Evolutionary conservation across 2,329 filamentous ascomycete species (phyloP).

Genomic region (Aspergillus cejpii): DNA sequence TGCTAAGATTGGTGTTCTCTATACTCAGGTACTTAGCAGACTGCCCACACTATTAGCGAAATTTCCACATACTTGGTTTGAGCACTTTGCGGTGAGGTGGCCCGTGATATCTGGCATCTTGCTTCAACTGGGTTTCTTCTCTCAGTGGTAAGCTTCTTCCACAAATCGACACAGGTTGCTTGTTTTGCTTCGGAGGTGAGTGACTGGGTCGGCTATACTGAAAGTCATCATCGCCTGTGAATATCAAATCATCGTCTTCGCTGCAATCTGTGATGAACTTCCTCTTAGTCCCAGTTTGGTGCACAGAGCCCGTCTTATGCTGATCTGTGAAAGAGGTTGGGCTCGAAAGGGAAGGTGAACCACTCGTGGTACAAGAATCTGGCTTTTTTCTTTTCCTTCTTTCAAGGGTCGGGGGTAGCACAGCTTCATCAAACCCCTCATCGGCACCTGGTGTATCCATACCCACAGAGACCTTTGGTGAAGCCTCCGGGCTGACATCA

Average conservation of each 20-base stretch:
- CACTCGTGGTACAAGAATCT: not conserved
- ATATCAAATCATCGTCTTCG: conserved; percentile 22
- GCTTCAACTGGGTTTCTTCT: conserved; percentile 13
- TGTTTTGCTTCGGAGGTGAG: conserved; percentile 13
- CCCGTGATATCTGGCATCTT: conserved; percentile 10
- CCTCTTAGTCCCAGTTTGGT: conserved; percentile 49
- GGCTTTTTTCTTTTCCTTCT: conserved; percentile 27
- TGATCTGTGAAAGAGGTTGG: conserved; percentile 1
- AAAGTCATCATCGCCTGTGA: conserved; percentile 28
- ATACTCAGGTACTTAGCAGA: conserved; percentile 12
- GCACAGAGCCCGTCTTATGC: conserved; percentile 13
- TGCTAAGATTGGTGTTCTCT: conserved; percentile 48
- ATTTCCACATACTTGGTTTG: conserved; percentile 37
- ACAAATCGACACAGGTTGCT: conserved; percentile 5
- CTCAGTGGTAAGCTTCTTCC: conserved; percentile 13
- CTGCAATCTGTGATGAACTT: conserved; percentile 52
- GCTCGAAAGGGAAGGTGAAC: conserved; percentile 1
- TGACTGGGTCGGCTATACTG: conserved; percentile 28
- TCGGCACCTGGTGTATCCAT: conserved; percentile 6
- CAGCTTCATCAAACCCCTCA: conserved; percentile 11
- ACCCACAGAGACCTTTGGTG: conserved; percentile 2
- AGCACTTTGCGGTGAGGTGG: conserved; percentile 31
- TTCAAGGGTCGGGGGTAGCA: conserved; percentile 28
- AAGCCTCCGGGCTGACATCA: conserved; percentile 11
- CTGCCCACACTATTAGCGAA: not conserved